These are phyloP conservation scores for Ballota nigra DNA, from an alignment of 257 asterid genomes.

Conservation along the genomic window DNA sequence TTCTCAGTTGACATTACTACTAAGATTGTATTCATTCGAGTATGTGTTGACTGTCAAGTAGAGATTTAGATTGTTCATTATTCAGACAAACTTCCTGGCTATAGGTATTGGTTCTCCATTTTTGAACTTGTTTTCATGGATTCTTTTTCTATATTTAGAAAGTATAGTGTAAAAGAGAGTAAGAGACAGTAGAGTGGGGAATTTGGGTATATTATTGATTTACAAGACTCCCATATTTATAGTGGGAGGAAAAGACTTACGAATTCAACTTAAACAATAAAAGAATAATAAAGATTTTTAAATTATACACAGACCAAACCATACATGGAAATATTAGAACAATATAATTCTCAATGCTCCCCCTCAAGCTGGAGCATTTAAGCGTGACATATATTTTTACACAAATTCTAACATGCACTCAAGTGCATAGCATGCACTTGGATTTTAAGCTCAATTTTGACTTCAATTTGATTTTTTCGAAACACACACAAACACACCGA, in stretches of 20 bases:
- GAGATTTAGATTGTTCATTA: background rate
- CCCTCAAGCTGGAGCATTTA: background rate
- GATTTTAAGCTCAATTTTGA: too few relatives aligned
- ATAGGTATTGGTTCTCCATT: background rate
- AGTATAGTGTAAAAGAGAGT: background rate
- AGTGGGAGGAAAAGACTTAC: background rate
- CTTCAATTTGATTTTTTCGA: too few relatives aligned
- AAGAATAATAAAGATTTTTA: too few relatives aligned
- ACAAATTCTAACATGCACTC: too few relatives aligned
- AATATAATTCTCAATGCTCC: background rate
- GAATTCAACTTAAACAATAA: background rate
- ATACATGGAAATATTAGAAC: background rate
- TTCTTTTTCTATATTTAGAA: background rate
- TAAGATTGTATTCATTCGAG: background rate
- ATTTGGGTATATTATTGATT: background rate
- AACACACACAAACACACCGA: too few relatives aligned
- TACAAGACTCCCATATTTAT: background rate
- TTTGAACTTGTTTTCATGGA: conserved; percentile 6
- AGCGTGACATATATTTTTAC: background rate
- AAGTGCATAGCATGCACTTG: too few relatives aligned
- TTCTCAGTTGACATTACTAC: background rate
- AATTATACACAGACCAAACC: background rate
- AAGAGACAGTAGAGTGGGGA: background rate
- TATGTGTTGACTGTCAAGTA: background rate
- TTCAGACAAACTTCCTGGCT: background rate